Evolutionary conservation across 108 stramenopile genomes (phyloP), one percentile per base, ranked within the genome.

Genomic region (Mayamaea pseudoterrestris): DNA sequence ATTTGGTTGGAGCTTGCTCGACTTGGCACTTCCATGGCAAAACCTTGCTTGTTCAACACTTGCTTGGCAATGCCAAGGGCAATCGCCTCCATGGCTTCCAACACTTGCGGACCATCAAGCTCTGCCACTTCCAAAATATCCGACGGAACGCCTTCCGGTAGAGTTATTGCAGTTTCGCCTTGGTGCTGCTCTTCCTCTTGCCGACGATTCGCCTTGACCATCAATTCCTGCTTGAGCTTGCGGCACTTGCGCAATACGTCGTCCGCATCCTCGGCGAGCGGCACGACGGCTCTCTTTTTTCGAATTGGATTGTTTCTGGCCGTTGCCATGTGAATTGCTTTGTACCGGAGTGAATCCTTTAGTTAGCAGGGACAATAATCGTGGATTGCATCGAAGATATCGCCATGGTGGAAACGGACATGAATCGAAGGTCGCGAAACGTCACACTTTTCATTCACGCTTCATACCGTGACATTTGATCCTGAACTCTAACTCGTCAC

Each of bases 1-100:
- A 87, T 69, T 57, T 94, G 94, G 68, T 94, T 95, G 23, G 77
- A 62, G 13, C 83, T 58, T n/a, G 82, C 61, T 35, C 94, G 74
- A 27, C 70, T 82, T 3, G 85, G 88, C n/a, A 95, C 62, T 35
- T 71, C 61, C 73, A 81, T 66, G 43, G 75, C 37, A 68, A 94
- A 78, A 35, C 89, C 74, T 47, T 83, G 62, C 50, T 66, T 74
- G 8, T 35, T 23, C 28, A 84, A 49, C 0, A 83, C 71, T 60
- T 85, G 80, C 2, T 62, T 35, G 0, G 78, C 73, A 50, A 90
- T 76, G 18, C 42, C 48, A 9, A 85, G 35, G 6, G 88, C 88
- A 18, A 90, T 63, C 31, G 53, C 61, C 54, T 90, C 83, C 36
- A 90, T 83, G n/a, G 73, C 80, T 50, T 81, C 83, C 55, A 85